Evolutionary conservation across 257 asterid species (phyloP).

Genomic region (Anisodus acutangulus): DNA sequence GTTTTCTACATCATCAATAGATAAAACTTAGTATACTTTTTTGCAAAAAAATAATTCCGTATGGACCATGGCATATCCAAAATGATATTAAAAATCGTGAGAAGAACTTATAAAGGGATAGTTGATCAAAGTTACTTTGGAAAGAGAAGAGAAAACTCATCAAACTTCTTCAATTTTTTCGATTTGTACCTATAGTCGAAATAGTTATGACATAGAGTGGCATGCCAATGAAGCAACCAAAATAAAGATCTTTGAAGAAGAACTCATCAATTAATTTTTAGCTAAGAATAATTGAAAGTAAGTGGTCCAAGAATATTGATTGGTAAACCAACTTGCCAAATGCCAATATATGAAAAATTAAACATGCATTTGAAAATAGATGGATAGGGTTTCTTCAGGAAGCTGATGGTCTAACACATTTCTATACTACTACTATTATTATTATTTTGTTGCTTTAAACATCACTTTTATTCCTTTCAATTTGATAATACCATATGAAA

Average conservation of each 20-base stretch:
- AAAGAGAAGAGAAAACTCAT: background rate
- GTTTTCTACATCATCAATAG: background rate
- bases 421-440: background rate
- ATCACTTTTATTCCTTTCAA: background rate
- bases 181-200: background rate
- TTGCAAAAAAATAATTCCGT: background rate
- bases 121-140: background rate
- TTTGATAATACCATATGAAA: background rate
- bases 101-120: background rate
- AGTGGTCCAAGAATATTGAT: conserved; percentile 27
- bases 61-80: background rate
- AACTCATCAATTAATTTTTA: background rate
- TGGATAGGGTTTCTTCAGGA: conserved; percentile 25
- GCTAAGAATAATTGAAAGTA: background rate
- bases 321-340: conserved; percentile 18
- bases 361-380: conserved; percentile 13
- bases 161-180: background rate
- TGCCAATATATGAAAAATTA: background rate
- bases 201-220: background rate
- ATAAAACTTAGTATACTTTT: background rate
- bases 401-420: background rate
- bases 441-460: background rate
- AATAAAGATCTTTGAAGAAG: conserved; percentile 2
- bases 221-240: conserved; percentile 10
- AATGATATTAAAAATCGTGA: background rate